A percentile compares a stretch with the other conserved stretches of the same genome.
These are phyloP conservation scores for Tuber borchii DNA, from an alignment of 495 filamentous ascomycete genomes.

Conservation along the genomic window DNA sequence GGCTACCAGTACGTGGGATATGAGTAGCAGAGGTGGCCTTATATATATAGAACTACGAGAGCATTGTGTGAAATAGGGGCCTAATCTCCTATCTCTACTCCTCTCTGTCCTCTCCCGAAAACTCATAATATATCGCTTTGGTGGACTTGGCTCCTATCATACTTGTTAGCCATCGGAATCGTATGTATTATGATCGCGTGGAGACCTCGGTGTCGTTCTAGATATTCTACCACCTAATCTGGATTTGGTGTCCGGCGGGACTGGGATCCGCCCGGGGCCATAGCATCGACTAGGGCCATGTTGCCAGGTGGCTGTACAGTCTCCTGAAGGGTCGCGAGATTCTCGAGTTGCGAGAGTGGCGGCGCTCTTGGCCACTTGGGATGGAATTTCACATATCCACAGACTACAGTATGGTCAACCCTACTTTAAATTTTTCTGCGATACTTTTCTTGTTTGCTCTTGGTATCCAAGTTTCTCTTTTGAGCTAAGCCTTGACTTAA, in stretches of 20 bases:
- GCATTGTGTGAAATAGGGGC: slow-evolving; percentile 46
- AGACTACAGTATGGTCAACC: too few species aligned
- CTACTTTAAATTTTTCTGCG: too few species aligned
- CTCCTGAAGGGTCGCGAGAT: too few species aligned
- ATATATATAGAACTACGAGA: background rate
- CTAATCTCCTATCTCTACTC: slow-evolving; percentile 56
- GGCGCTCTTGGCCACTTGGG: too few species aligned
- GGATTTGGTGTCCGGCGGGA: slow-evolving; percentile 61
- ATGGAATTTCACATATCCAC: too few species aligned
- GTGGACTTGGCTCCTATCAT: slow-evolving; percentile 62
- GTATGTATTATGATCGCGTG: slow-evolving; percentile 63
- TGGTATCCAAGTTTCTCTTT: too few species aligned
- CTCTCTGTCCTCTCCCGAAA: slow-evolving; percentile 53
- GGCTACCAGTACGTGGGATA: background rate
- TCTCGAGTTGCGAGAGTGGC: too few species aligned
- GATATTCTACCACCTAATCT: slow-evolving; percentile 62
- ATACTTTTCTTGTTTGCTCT: too few species aligned
- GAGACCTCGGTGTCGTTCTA: slow-evolving; percentile 64
- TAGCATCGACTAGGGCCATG: slow-evolving; percentile 61
- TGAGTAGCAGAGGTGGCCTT: background rate
- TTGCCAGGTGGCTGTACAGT: slow-evolving; percentile 55
- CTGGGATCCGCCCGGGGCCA: slow-evolving; percentile 57
- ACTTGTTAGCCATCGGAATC: slow-evolving; percentile 53
- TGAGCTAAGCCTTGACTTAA: too few species aligned
- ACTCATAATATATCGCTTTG: slow-evolving; percentile 63